Conservation (phyloP, 2,329 filamentous ascomycete species). For the Aureobasidium sp. region DNA sequence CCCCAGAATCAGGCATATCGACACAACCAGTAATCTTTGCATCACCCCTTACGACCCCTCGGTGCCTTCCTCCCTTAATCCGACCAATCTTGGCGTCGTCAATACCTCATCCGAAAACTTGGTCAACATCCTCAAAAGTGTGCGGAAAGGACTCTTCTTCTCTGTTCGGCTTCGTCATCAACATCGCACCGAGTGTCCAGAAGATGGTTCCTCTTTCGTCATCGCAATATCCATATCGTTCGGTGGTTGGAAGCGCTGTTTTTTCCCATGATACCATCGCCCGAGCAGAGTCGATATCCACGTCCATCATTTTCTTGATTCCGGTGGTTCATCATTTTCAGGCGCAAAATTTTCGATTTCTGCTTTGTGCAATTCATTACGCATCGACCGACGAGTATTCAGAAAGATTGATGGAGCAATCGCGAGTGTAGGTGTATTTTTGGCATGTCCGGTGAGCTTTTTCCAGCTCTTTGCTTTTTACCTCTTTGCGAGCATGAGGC, state of each 20-base stretch:
- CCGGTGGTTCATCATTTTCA: not conserved
- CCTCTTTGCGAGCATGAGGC: not conserved
- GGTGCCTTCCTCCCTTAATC: not conserved
- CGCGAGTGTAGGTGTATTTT: slow-evolving; percentile 4
- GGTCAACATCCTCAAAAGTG: not conserved
- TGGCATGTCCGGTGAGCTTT: not conserved
- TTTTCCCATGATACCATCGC: slow-evolving; percentile 5
- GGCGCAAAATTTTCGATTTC: not conserved
- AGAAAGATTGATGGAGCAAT: not conserved
- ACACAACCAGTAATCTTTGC: slow-evolving; percentile 19
- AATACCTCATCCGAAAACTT: not conserved
- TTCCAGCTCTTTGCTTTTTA: not conserved
- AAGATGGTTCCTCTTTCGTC: not conserved
- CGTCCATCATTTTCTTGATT: not conserved
- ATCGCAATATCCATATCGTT: not conserved
- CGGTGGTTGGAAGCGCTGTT: slow-evolving; percentile 8
- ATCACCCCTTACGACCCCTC: not conserved
- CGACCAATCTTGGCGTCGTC: not conserved
- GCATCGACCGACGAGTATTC: not conserved
- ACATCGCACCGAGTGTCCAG: not conserved
- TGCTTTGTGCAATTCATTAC: not conserved
- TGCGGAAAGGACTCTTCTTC: not conserved
- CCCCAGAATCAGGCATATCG: slow-evolving; percentile 20
- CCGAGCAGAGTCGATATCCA: not conserved
- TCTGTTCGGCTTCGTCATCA: not conserved